A percentile compares a stretch with the other conserved stretches of the same genome.
Conservation (phyloP, 495 filamentous ascomycete species). For the Aspergillus incahuasiensis region DNA sequence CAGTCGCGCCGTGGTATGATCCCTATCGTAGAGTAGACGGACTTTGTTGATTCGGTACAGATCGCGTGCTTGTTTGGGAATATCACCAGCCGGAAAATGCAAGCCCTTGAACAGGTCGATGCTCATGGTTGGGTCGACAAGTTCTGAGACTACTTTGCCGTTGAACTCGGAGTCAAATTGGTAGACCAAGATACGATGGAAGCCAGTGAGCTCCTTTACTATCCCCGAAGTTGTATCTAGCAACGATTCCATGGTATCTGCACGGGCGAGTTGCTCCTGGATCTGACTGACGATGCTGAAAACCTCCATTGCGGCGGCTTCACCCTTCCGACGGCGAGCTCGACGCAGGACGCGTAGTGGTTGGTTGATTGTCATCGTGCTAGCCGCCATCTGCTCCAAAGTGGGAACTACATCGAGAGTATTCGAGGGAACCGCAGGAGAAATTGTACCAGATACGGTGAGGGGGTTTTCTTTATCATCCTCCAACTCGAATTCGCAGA, state of each 20-base stretch:
- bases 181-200: slow-evolving; percentile 91
- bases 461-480: slow-evolving; percentile 73
- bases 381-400: slow-evolving; percentile 62
- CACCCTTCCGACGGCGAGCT: slow-evolving; percentile 70
- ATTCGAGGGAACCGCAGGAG: slow-evolving; percentile 61
- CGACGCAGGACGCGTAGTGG: slow-evolving; percentile 77
- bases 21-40: slow-evolving; percentile 36
- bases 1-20: slow-evolving; percentile 57
- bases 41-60: slow-evolving; percentile 64
- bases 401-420: slow-evolving; percentile 68
- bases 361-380: slow-evolving; percentile 64
- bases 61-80: slow-evolving; percentile 76
- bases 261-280: slow-evolving; percentile 53
- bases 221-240: slow-evolving; percentile 35
- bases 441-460: slow-evolving; percentile 49
- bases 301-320: slow-evolving; percentile 88
- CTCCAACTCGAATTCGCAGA: slow-evolving; percentile 91
- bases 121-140: slow-evolving; percentile 75
- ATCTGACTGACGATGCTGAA: slow-evolving; percentile 74
- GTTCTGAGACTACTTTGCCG: slow-evolving; percentile 80
- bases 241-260: slow-evolving; percentile 52
- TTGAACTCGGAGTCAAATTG: slow-evolving; percentile 84
- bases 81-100: slow-evolving; percentile 88
- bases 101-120: slow-evolving; percentile 86
- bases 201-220: slow-evolving; percentile 77